A percentile compares a stretch with the other conserved stretches of the same genome.
Evolutionary conservation across 2,329 filamentous ascomycete species (phyloP).

Genomic region (Reticulascus tulasneorum): DNA sequence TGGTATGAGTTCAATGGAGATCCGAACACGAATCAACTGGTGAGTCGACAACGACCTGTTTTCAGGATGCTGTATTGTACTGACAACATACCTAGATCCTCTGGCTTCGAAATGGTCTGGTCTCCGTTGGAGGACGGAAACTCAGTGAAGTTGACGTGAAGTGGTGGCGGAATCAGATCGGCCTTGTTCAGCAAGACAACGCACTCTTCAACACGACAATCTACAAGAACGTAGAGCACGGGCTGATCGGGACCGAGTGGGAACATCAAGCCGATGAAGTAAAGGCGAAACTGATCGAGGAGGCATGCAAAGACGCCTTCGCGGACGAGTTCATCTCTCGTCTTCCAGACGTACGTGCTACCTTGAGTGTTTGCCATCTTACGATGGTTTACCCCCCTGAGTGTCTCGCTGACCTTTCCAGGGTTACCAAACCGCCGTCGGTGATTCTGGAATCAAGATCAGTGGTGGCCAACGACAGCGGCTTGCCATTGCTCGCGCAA

Average conservation of each 20-base stretch:
- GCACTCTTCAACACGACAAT: constrained; percentile 53
- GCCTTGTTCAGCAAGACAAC: constrained; percentile 71
- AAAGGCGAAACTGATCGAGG: constrained; percentile 35
- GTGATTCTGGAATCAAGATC: constrained; percentile 60
- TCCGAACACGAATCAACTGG: constrained; percentile 9
- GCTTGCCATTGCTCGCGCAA: constrained; percentile 53
- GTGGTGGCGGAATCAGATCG: constrained; percentile 89
- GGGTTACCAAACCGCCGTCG: constrained; percentile 59
- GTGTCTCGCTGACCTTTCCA: constrained; percentile 8
- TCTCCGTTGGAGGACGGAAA: constrained; percentile 7
- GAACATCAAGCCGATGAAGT: constrained; percentile 32
- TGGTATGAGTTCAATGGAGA: constrained; percentile 28
- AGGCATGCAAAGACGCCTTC: constrained; percentile 48
- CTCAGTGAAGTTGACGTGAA: constrained; percentile 74
- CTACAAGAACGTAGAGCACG: constrained; percentile 44
- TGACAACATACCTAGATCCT: constrained; percentile 23
- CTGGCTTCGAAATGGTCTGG: constrained; percentile 26
- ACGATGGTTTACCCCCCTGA: no score
- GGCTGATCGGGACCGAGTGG: constrained; percentile 33
- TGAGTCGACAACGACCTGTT: constrained; percentile 69
- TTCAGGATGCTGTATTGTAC: constrained; percentile 66
- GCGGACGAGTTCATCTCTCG: constrained; percentile 49
- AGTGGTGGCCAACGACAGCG: constrained; percentile 64
- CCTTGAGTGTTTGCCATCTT: constrained; percentile 32
- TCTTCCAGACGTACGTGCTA: constrained; percentile 33